Evolutionary conservation across 768 basidiomycete species (phyloP).

Genomic region (Mycena rosella): DNA sequence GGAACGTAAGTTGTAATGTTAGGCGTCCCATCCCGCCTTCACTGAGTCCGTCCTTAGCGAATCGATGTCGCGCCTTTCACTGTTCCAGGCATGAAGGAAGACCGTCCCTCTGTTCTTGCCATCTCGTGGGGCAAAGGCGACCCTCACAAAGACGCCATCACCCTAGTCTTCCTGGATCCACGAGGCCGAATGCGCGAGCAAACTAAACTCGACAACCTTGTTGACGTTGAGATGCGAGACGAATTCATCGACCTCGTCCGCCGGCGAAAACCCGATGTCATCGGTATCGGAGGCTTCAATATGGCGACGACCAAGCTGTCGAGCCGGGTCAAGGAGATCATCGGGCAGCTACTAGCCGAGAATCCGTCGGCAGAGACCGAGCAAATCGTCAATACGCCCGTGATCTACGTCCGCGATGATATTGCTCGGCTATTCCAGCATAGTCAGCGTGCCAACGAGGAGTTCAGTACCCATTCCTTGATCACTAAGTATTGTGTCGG

Average conservation of each 20-base stretch:
- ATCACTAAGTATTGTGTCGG: conserved; percentile 95
- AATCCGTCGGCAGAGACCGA: conserved; percentile 49
- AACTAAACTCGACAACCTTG: conserved; percentile 88
- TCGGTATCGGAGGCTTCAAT: conserved; percentile 91
- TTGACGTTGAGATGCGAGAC: conserved; percentile 73
- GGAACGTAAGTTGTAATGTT: conserved; percentile 65
- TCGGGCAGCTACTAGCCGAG: conserved; percentile 48
- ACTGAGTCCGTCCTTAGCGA: conserved; percentile 62
- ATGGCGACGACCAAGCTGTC: conserved; percentile 82
- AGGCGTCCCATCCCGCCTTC: conserved; percentile 1
- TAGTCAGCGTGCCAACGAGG: conserved; percentile 85
- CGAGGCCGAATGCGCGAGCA: conserved; percentile 93
- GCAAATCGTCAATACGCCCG: conserved; percentile 70
- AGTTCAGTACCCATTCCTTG: conserved; percentile 82
- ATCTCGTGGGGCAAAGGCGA: conserved; percentile 97
- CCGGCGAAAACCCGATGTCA: conserved; percentile 87
- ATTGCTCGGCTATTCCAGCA: conserved; percentile 95
- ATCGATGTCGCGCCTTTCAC: conserved; percentile 85
- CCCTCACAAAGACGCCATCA: conserved; percentile 90
- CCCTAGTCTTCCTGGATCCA: conserved; percentile 87
- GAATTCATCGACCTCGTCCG: conserved; percentile 88
- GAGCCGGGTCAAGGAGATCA: conserved; percentile 71
- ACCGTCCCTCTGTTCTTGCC: conserved; percentile 85
- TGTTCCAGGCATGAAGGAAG: conserved; percentile 75
- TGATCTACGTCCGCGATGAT: conserved; percentile 90